A percentile compares a stretch with the other conserved stretches of the same genome.
These are phyloP conservation scores for Pseudotsuga menziesii DNA, from an alignment of 75 land plant genomes.

Conservation along the genomic window DNA sequence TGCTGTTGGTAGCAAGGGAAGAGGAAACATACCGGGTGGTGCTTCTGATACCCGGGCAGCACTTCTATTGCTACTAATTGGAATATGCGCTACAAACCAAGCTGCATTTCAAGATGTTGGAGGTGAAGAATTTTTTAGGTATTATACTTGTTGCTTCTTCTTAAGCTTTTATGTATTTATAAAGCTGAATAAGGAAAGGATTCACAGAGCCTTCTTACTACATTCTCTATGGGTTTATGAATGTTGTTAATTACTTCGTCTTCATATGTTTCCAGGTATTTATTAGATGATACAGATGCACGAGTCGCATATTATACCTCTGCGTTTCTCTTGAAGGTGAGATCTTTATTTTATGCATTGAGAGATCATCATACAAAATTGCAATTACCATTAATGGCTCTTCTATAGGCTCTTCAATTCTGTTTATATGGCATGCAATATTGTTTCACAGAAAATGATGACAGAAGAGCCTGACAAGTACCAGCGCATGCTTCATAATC, in stretches of 20 bases:
- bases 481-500: conserved; percentile 88
- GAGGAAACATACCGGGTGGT: conserved; percentile 85
- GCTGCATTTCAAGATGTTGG: conserved; percentile 86
- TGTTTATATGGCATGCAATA: not conserved
- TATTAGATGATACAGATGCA: conserved; percentile 94
- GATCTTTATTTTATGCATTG: conserved; percentile 2
- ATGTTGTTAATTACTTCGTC: not conserved
- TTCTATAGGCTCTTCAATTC: not conserved
- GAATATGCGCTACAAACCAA: conserved; percentile 80
- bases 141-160: conserved; percentile 1
- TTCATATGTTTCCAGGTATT: conserved; percentile 49
- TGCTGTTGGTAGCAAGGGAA: conserved; percentile 96
- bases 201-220: not conserved
- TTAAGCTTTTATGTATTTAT: not conserved
- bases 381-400: not conserved
- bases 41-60: conserved; percentile 93
- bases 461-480: conserved; percentile 90
- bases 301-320: conserved; percentile 97
- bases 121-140: conserved; percentile 99
- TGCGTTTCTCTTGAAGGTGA: conserved; percentile 91
- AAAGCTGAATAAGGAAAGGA: not conserved
- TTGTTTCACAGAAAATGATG: conserved; percentile 88
- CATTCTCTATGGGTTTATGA: not conserved
- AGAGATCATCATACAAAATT: not conserved
- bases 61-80: conserved; percentile 85